phyloP scores from a whole-genome alignment of 2,329 filamentous ascomycete species.

The Diaporthe humulicola region DNA sequence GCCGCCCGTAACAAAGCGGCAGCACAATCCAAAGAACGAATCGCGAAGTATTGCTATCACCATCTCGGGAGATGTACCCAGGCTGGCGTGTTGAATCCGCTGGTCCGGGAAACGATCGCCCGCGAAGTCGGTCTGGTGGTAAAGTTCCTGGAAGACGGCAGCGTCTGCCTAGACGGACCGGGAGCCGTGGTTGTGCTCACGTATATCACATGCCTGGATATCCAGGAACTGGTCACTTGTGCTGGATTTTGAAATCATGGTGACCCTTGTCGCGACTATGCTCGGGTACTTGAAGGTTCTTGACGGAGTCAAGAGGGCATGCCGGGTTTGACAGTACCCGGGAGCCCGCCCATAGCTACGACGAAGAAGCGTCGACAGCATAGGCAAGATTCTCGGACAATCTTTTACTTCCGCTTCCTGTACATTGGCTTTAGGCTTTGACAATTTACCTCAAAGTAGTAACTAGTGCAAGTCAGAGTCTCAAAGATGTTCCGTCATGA shows the following conservation, averaged over 20 bases:
- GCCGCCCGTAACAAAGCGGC: constrained; percentile 54
- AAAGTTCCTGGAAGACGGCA: background rate
- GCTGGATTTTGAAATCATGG: too few relatives aligned
- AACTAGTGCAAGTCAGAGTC: too few relatives aligned
- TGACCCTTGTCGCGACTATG: rapidly evolving
- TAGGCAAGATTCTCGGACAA: background rate
- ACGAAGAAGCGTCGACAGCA: background rate
- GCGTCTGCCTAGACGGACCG: background rate
- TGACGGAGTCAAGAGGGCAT: background rate
- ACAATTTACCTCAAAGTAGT: background rate
- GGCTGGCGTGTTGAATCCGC: background rate
- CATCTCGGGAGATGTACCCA: background rate
- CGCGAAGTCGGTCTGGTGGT: background rate
- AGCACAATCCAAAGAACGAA: constrained; percentile 53
- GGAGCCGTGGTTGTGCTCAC: background rate
- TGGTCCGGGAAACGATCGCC: too few relatives aligned
- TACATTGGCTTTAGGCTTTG: too few relatives aligned
- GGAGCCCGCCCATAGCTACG: too few relatives aligned
- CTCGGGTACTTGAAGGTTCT: background rate
- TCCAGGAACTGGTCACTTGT: background rate
- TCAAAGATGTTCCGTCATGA: background rate
- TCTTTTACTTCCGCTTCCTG: background rate
- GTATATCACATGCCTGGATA: background rate
- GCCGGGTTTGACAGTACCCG: too few relatives aligned
- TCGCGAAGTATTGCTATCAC: constrained; percentile 54